Evolutionary conservation across 225 moss, liverwort and hornwort species (phyloP), one percentile per base, ranked within the genome.

Genomic region (Antitrichia curtipendula): DNA sequence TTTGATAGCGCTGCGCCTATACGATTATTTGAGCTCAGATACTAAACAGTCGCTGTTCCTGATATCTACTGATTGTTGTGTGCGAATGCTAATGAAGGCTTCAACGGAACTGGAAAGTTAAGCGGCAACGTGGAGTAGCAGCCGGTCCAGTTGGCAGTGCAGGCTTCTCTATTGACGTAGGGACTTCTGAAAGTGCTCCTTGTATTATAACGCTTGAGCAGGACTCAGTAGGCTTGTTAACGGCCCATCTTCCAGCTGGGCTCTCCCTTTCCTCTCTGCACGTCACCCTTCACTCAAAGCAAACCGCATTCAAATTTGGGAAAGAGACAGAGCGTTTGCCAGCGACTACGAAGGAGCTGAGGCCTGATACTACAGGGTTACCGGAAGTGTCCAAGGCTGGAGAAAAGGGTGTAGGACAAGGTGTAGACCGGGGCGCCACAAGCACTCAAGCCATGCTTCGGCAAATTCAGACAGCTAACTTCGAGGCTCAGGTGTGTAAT

Each of bases 91-190:
- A 81, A 85, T 87, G 89, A 91, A 98, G 98, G 90, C 93, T 99
- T 24, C 98, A 99, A 90, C 95, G 97, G 65, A 99, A 99, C 85
- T 99, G 98, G 98, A 99, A 99, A 95, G 98, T 99, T 34, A 99
- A 99, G 88, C 95, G 98, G 84, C 97, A 99, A 85, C 95, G 97
- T 91, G 97, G 96, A 84, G 91, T 95, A 77, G 93, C 97, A 86
- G 94, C 94, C n/a, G 98, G 97, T 84, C 95, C 97, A 85, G 95
- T 95, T 75, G 98, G 97, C 81, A 97, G 94, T 91, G 98, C 98
- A 86, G 98, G 98, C 63, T 99, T 99, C 86, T 94, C 94, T 57
- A 97, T 99, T 82, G 98, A 99, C 59, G 63, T 95, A 72, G 93
- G 91, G 56, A 91, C 90, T 65, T 92, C 87, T 89, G 94, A 93